A percentile compares a stretch with the other conserved stretches of the same genome.
These are phyloP conservation scores for Chenopodium berlandieri DNA, from an alignment of 148 eudicot genomes.

Conservation along the genomic window DNA sequence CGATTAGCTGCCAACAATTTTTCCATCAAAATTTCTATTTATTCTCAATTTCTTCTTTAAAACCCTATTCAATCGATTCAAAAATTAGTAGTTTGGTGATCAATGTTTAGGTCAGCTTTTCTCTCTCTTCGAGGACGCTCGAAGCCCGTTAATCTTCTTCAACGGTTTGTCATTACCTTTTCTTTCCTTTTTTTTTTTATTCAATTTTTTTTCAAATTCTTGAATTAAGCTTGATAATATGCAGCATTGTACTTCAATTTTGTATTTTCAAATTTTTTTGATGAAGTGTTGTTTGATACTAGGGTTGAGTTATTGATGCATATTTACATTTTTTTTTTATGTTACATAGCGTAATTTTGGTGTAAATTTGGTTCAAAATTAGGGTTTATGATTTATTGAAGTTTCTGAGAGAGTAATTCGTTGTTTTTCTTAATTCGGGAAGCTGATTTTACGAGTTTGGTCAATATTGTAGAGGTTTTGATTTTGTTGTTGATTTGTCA, in stretches of 20 bases:
- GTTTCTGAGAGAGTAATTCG: background rate
- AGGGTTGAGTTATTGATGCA: background rate
- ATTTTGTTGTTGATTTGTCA: background rate
- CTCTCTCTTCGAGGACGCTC: slow-evolving; percentile 21
- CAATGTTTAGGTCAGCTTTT: slow-evolving; percentile 23
- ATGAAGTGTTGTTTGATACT: background rate
- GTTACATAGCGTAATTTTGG: background rate
- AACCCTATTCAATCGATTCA: background rate
- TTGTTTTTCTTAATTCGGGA: background rate
- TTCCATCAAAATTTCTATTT: background rate
- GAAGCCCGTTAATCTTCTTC: slow-evolving; percentile 7
- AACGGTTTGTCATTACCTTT: slow-evolving; percentile 20
- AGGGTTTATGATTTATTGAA: slow-evolving; percentile 10
- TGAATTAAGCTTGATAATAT: background rate
- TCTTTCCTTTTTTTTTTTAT: background rate
- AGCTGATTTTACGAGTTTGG: background rate
- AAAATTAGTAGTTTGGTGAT: background rate
- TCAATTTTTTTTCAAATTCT: too few species aligned
- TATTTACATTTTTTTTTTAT: background rate
- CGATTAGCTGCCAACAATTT: background rate
- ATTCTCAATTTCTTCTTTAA: too few species aligned
- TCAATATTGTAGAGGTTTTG: background rate
- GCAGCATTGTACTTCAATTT: background rate
- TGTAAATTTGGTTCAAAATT: background rate
- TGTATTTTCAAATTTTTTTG: background rate